Evolutionary conservation across 257 asterid genomes (phyloP), one percentile per base, ranked within the genome.

Genomic region (Nicotiana benthamiana): DNA sequence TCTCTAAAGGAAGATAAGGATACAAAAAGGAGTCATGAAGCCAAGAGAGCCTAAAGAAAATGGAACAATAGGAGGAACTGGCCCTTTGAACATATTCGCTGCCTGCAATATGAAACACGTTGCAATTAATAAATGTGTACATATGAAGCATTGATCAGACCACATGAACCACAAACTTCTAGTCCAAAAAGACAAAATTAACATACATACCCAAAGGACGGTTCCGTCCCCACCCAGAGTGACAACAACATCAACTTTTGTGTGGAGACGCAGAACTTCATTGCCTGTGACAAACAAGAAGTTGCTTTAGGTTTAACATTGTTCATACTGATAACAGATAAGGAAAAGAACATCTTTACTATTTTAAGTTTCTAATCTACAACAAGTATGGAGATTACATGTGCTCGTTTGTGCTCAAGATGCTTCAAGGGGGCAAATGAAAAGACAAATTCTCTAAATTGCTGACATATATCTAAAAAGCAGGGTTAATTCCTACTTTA

Each of bases 181-280:
- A 78, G 61, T 40, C 62, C 6, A 46, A 0, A 0, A 67, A 6
- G 24, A 60, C 30, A 79, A 51, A 43, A 65, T 24, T 43, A 78
- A 0, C 17, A 32, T 43, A 86, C 96, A 30, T 92, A 96, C 99
- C 99, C 98, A 96, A 81, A 96, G 97, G 86, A 96, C 98, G 0
- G 99, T 96, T 82, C 99, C 99, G 86, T 96, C 99, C 65, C 99
- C 99, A 57, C 99, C 99, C 27, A 96, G 92, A 80, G 98, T 96
- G 63, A 94, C 94, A 72, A 96, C 83, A 79, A 96, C 96, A 84
- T 96, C 99, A 81, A 96, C 96, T 85, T 92, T 96, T 22, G 90
- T 86, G 85, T 96, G 99, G 91, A 96, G 85, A 83, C 82, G 86
- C 87, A 85, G 89, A 76, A 89, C 83, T 66, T 96, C 99, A 66